These are phyloP conservation scores for Mallotus repandus DNA, from an alignment of 441 rosid species.

Conservation along the genomic window DNA sequence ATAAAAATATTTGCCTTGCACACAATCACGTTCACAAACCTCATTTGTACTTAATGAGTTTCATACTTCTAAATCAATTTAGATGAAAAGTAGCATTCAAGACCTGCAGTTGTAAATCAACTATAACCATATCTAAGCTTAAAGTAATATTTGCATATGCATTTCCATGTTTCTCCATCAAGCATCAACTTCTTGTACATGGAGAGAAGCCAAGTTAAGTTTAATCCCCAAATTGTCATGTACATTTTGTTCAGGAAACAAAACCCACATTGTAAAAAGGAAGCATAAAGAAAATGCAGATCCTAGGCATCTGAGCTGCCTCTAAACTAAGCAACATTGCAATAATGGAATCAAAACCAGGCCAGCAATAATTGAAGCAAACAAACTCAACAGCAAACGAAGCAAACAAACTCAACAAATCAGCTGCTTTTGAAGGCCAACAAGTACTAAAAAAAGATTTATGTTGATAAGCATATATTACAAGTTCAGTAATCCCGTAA, in stretches of 20 bases:
- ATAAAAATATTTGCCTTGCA: too few relatives aligned
- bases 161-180: too few relatives aligned
- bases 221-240: background rate
- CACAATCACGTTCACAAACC: too few relatives aligned
- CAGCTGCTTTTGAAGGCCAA: background rate
- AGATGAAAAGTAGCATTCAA: too few relatives aligned
- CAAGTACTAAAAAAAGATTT: background rate
- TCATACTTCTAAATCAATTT: too few relatives aligned
- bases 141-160: too few relatives aligned
- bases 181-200: too few relatives aligned
- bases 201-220: background rate
- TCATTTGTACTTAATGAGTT: too few relatives aligned
- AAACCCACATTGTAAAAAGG: background rate
- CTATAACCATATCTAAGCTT: too few relatives aligned
- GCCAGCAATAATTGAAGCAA: background rate
- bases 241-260: background rate
- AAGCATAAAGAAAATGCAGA: background rate
- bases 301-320: background rate
- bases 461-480: background rate
- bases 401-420: too few relatives aligned
- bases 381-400: too few relatives aligned
- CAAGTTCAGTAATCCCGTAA: background rate
- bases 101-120: too few relatives aligned
- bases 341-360: background rate
- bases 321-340: background rate